Conservation (phyloP, 2,329 filamentous ascomycete genomes). For the Madurella mycetomatis region DNA sequence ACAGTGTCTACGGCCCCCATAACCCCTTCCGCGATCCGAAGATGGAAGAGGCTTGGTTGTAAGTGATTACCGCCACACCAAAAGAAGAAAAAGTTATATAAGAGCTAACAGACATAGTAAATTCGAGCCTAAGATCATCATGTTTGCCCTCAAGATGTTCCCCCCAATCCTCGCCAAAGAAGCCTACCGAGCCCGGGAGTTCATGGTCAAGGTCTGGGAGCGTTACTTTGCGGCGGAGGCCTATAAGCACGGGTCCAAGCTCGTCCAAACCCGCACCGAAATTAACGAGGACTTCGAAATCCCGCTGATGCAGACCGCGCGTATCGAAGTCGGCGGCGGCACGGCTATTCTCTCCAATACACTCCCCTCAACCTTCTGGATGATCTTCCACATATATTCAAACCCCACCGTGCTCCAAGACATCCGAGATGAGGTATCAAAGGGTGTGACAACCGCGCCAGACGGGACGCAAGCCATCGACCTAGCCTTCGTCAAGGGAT, state of each 20-base stretch:
- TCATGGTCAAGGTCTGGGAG: neutral
- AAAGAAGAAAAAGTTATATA: too few relatives aligned
- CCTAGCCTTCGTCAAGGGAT: slow-evolving; percentile 28
- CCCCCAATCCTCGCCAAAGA: slow-evolving; percentile 3
- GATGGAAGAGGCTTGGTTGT: slow-evolving; percentile 12
- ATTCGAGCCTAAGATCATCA: neutral
- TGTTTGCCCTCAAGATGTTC: slow-evolving; percentile 15
- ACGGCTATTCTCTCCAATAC: slow-evolving; percentile 35
- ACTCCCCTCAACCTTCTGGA: slow-evolving; percentile 36
- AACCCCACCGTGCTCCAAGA: slow-evolving; percentile 28
- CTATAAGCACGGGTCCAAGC: slow-evolving; percentile 2
- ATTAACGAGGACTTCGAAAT: slow-evolving; percentile 30
- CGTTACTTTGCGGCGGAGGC: neutral
- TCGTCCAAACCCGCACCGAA: slow-evolving; percentile 32
- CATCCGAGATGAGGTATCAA: slow-evolving; percentile 24
- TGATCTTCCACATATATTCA: slow-evolving; percentile 34
- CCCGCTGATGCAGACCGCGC: too few relatives aligned
- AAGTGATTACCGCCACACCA: slow-evolving; percentile 1
- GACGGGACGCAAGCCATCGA: slow-evolving; percentile 20
- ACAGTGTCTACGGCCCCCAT: slow-evolving; percentile 17
- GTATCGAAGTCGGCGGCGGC: too few relatives aligned
- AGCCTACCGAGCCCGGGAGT: neutral
- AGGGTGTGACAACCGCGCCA: neutral
- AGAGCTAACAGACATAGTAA: too few relatives aligned
- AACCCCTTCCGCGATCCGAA: slow-evolving; percentile 17